Conservation (phyloP, 208 protist genomes). For the Trypanosoma congolense region DNA sequence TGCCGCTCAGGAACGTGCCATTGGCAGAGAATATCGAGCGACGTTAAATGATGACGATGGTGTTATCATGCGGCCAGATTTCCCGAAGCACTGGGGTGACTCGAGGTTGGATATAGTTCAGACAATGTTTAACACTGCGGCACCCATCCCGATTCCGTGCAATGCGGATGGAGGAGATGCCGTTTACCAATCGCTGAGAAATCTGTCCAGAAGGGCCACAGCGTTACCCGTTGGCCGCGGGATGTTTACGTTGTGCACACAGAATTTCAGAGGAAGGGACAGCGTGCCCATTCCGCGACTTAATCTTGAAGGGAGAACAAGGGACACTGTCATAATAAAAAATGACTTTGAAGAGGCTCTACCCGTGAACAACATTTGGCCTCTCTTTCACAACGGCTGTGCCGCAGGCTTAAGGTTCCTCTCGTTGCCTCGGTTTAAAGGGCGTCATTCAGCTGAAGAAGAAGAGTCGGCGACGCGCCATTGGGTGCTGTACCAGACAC, state of each 20-base stretch:
- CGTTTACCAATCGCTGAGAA: conserved; percentile 39
- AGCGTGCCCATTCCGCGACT: conserved; percentile 73
- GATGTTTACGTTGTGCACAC: conserved; percentile 81
- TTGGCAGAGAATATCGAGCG: conserved; percentile 35
- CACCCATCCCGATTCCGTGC: conserved; percentile 43
- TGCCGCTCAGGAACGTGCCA: conserved; percentile 49
- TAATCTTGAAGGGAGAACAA: conserved; percentile 63
- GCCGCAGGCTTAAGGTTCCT: conserved; percentile 77
- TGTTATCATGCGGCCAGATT: conserved; percentile 68
- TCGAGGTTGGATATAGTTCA: conserved; percentile 63
- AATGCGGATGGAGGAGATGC: conserved; percentile 53
- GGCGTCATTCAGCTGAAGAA: conserved; percentile 18
- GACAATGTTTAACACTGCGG: conserved; percentile 68
- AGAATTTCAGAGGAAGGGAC: conserved; percentile 72
- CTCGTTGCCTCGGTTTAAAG: conserved; percentile 30
- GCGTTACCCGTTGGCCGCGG: conserved; percentile 69
- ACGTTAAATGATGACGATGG: conserved; percentile 71
- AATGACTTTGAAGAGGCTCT: conserved; percentile 46
- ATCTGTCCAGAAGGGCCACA: conserved; percentile 35
- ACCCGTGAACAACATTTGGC: conserved; percentile 52
- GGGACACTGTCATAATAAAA: conserved; percentile 53
- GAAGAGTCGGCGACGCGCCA: conserved; percentile 58
- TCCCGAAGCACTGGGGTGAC: conserved; percentile 67
- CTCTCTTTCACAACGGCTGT: conserved; percentile 82
- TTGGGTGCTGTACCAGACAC: conserved; percentile 87